Percentiles rank a stretch among this genome's conserved stretches.
phyloP scores from a whole-genome alignment of 2,329 filamentous ascomycete genomes.

The Fusarium sp. region DNA sequence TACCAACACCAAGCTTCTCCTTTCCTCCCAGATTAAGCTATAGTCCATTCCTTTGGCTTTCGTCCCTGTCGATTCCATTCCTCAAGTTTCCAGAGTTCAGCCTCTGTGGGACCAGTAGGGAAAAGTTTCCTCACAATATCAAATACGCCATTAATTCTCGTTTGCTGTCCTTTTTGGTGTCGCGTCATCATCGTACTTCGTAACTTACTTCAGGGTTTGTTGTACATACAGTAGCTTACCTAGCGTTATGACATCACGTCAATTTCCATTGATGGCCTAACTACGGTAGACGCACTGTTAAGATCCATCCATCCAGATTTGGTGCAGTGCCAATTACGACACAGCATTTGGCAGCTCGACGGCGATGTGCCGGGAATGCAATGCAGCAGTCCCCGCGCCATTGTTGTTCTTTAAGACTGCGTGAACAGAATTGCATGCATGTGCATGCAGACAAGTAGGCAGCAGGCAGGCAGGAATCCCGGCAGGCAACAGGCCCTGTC shows the following conservation, averaged over 20 bases:
- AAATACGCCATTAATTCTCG: not conserved
- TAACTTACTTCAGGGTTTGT: not conserved
- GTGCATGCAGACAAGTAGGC: not conserved
- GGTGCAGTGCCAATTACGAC: not conserved
- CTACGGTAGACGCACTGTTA: not conserved
- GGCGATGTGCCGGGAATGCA: conserved; percentile 28
- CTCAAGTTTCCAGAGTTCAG: conserved; percentile 3
- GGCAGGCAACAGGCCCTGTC: not conserved
- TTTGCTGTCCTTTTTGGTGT: not conserved
- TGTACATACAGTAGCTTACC: not conserved
- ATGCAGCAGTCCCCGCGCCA: conserved; percentile 23
- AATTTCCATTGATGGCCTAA: conserved; percentile 1
- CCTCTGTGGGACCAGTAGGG: not conserved
- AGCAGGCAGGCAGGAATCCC: not conserved
- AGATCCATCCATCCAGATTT: conserved; percentile 1
- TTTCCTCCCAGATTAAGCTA: conserved; percentile 14
- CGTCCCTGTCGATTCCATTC: conserved; percentile 30
- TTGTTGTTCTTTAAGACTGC: not conserved
- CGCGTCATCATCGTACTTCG: not conserved
- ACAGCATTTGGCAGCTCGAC: conserved; percentile 4
- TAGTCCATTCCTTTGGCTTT: conserved; percentile 10
- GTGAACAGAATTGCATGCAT: not conserved
- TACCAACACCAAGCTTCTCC: conserved; percentile 6
- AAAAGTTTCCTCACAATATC: not conserved
- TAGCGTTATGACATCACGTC: conserved; percentile 13